phyloP scores from a whole-genome alignment of 176 grass and related monocot genomes.

The Ampelocalamus luodianensis region DNA sequence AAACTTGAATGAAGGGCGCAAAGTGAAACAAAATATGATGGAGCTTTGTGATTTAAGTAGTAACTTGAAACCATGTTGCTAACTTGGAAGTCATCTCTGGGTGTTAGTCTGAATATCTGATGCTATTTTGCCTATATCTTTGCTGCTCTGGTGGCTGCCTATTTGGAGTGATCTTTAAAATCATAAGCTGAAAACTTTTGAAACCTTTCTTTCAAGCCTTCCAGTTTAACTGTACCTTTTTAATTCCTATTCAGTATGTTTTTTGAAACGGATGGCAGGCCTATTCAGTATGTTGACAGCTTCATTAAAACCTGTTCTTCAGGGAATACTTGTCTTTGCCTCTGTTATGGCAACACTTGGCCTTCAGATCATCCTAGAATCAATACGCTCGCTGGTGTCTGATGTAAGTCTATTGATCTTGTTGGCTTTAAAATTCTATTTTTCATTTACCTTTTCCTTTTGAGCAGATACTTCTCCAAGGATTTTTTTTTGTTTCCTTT shows the following conservation, averaged over 20 bases:
- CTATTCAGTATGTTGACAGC: conserved; percentile 19
- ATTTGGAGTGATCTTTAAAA: background rate
- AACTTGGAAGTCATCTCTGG: background rate
- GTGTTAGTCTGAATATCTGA: background rate
- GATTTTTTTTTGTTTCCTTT: background rate
- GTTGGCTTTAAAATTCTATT: background rate
- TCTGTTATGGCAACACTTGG: conserved; percentile 99
- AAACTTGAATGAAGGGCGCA: background rate
- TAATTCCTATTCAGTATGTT: conserved; percentile 20
- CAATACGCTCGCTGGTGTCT: conserved; percentile 57
- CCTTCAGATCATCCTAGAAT: conserved; percentile 97
- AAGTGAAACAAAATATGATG: background rate
- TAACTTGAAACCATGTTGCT: background rate
- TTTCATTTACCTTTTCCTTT: background rate
- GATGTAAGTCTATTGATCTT: conserved; percentile 48
- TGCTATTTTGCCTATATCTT: conserved; percentile 11
- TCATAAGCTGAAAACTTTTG: background rate
- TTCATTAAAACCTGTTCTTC: conserved; percentile 30
- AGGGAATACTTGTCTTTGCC: conserved; percentile 99
- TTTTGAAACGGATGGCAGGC: too few species aligned
- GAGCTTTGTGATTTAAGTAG: background rate
- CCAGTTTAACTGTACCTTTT: background rate
- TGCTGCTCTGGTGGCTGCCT: background rate
- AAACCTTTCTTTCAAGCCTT: background rate
- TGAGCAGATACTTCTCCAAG: conserved; percentile 1